Percentiles rank a stretch among this genome's conserved stretches.
phyloP scores from a whole-genome alignment of 2,329 filamentous ascomycete species.

The Cryphonectria naterciae region DNA sequence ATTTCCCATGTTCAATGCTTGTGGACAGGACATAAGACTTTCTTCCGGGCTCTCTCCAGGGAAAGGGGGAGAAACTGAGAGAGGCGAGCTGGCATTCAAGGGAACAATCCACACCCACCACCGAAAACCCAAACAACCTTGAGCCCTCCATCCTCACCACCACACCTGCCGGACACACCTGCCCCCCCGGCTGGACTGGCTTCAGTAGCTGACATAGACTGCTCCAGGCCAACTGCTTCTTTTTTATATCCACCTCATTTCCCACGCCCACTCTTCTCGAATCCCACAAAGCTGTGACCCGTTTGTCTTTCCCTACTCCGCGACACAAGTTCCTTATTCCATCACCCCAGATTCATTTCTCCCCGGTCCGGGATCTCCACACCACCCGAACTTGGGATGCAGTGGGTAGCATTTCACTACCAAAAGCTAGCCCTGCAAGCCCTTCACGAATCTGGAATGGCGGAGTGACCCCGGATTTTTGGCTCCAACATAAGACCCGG shows the following conservation, averaged over 20 bases:
- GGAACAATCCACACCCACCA: neutral
- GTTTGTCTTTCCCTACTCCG: neutral
- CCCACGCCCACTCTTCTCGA: neutral
- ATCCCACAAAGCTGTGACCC: neutral
- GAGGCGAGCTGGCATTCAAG: neutral
- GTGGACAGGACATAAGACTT: neutral
- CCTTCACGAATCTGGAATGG: constrained; percentile 22
- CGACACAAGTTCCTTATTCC: neutral
- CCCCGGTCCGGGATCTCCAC: neutral
- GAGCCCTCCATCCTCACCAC: neutral
- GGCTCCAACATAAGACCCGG: constrained; percentile 27
- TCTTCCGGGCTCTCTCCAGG: neutral
- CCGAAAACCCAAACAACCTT: neutral
- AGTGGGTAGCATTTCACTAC: constrained; percentile 13
- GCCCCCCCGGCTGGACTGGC: neutral
- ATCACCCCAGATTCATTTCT: neutral
- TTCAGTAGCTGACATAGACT: neutral
- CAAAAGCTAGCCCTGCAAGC: constrained; percentile 9
- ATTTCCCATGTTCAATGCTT: constrained; percentile 3
- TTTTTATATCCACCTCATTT: neutral
- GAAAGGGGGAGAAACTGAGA: too few relatives aligned
- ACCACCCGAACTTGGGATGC: constrained; percentile 1
- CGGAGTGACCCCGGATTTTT: constrained; percentile 29
- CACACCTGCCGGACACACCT: neutral
- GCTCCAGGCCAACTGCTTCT: neutral